phyloP scores from a whole-genome alignment of 805 yeast species.

The Candida succiphila region DNA sequence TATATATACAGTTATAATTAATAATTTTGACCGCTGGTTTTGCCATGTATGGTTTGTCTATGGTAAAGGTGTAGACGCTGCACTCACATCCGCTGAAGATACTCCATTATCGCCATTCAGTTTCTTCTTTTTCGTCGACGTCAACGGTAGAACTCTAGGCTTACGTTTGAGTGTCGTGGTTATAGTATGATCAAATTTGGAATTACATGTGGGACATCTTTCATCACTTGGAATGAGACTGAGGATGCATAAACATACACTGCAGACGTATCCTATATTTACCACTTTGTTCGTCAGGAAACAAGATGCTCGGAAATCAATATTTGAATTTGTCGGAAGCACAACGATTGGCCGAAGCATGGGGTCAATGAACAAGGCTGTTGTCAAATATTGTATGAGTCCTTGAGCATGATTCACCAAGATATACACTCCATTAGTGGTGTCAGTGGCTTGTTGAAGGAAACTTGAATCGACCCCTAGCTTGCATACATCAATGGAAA shows the following conservation, averaged over 20 bases:
- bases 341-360: slow-evolving; percentile 65
- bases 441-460: slow-evolving; percentile 91
- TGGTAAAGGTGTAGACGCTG: not conserved
- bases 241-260: slow-evolving; percentile 81
- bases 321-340: slow-evolving; percentile 73
- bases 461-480: slow-evolving; percentile 66
- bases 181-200: slow-evolving; percentile 59
- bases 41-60: no score
- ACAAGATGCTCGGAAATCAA: slow-evolving; percentile 93
- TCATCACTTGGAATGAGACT: slow-evolving; percentile 58
- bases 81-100: not conserved
- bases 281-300: slow-evolving; percentile 84
- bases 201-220: slow-evolving; percentile 80
- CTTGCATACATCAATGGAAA: slow-evolving; percentile 87
- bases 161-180: slow-evolving; percentile 47
- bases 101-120: not conserved
- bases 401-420: slow-evolving; percentile 62
- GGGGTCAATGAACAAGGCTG: slow-evolving; percentile 85
- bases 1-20: no score
- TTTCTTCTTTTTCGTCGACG: slow-evolving; percentile 15
- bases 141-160: slow-evolving; percentile 32
- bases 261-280: slow-evolving; percentile 90
- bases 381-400: slow-evolving; percentile 67
- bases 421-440: slow-evolving; percentile 85
- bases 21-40: no score